Base-by-base conservation (phyloP, 108 stramenopile genomes). In the Skeletonema marinoi region DNA sequence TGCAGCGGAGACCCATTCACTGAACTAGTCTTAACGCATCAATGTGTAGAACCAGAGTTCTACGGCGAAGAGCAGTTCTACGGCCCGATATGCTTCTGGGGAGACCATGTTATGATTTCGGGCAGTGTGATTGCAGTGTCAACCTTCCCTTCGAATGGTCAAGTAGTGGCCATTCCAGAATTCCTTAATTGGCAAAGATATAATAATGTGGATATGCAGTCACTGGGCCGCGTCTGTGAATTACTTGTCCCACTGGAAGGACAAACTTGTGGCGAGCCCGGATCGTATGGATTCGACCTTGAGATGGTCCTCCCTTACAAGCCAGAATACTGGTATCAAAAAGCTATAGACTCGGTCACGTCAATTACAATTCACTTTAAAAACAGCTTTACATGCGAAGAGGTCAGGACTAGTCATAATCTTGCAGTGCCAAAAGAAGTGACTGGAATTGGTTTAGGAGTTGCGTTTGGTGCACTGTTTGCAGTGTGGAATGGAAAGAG, bases 1-100 rank as follows among this genome's bases (percentile, higher is more conserved):
- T 56, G 54, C 10, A 56, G n/a, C 21, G 54, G 54, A 56, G 54
- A 56, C 54, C 54, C 54, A 8, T 56, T 56, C 54, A 56, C 54
- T 29, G 25, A 56, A 56, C 3, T 10, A 4, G 9, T 56, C 19
- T 56, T 29, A 0, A 56, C 19, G 9, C 54, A 56, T 56, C 17
- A 25, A 56, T 56, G 54, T 25, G 25, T 56, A 3, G 54, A 56
- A 25, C 21, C 19, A 2, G 25, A 56, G 54, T 56, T 56, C 21
- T 56, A 56, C 25, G 54, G 54, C 1, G 9, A 56, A 56, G 25
- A 21, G 9, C 54, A 56, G 25, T 56, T 56, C 54, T 56, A 56
- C 54, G 54, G 54, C 54, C 54, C 54, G 21, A 25, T 25, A 10
- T 56, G 54, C 9, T 56, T 8, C 54, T 56, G 54, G 54, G 54